A percentile compares a stretch with the other conserved stretches of the same genome.
phyloP scores from a whole-genome alignment of 345 rosid species.

The Brassica juncea region DNA sequence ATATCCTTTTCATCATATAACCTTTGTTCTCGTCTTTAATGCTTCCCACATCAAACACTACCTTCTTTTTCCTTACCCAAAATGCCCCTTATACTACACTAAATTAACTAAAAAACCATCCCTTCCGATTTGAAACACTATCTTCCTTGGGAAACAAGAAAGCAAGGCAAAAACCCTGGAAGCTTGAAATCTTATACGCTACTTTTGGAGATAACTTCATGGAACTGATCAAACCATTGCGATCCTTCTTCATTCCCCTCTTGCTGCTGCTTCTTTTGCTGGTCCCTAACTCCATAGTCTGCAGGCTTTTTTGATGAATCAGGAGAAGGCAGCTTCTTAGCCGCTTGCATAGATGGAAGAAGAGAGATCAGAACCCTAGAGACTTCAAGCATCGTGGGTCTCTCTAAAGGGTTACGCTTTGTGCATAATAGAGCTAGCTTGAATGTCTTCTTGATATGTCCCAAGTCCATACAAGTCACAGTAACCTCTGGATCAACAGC shows the following conservation, averaged over 20 bases:
- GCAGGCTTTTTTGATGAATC: slow-evolving; percentile 51
- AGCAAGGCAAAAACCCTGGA: slow-evolving; percentile 18
- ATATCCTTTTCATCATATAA: slow-evolving; percentile 26
- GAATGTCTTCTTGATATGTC: slow-evolving; percentile 65
- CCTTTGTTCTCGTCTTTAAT: slow-evolving; percentile 26
- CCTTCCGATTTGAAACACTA: slow-evolving; percentile 9
- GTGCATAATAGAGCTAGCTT: slow-evolving; percentile 85
- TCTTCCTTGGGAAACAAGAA: slow-evolving; percentile 17
- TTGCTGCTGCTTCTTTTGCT: slow-evolving; percentile 11
- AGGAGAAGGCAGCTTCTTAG: slow-evolving; percentile 42
- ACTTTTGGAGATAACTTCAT: slow-evolving; percentile 70
- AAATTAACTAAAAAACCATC: slow-evolving; percentile 13
- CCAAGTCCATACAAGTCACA: slow-evolving; percentile 69
- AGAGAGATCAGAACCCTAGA: slow-evolving; percentile 67
- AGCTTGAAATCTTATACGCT: slow-evolving; percentile 43
- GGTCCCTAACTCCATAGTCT: slow-evolving; percentile 42
- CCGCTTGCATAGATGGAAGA: slow-evolving; percentile 49
- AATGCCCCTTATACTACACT: slow-evolving; percentile 22
- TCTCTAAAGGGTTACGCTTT: slow-evolving; percentile 63
- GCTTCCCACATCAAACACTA: slow-evolving; percentile 12
- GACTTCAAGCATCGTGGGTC: slow-evolving; percentile 94
- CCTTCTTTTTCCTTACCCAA: slow-evolving; percentile 23
- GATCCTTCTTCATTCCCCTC: slow-evolving; percentile 39
- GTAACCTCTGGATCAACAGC: slow-evolving; percentile 88
- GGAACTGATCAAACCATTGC: slow-evolving; percentile 70